Evolutionary conservation across 208 protist genomes (phyloP).

Genomic region (Trichomonas gallinae): DNA sequence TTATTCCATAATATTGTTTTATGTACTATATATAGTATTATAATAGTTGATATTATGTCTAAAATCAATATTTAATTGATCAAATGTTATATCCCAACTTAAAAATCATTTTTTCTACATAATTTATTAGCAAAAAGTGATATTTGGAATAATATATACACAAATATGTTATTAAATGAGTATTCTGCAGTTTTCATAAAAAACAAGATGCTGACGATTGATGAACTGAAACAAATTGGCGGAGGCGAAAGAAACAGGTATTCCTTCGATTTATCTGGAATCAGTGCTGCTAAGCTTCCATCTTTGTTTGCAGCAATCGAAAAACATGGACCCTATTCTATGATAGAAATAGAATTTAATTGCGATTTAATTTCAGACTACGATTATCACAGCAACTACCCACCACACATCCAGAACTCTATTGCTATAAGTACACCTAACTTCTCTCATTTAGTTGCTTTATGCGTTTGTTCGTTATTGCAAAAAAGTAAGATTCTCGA

Average conservation of each 20-base stretch:
- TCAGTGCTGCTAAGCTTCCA: neutral
- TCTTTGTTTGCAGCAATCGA: neutral
- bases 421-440: neutral
- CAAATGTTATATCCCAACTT: too few relatives aligned
- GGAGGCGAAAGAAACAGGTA: neutral
- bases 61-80: too few relatives aligned
- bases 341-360: neutral
- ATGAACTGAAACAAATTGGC: neutral
- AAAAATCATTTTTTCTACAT: too few relatives aligned
- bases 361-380: neutral
- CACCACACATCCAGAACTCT: neutral
- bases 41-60: too few relatives aligned
- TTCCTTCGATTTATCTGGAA: neutral
- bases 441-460: neutral
- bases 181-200: too few relatives aligned
- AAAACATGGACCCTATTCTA: neutral
- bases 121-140: too few relatives aligned
- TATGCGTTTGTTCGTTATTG: neutral
- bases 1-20: too few relatives aligned
- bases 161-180: too few relatives aligned
- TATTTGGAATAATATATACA: too few relatives aligned
- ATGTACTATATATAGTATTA: too few relatives aligned
- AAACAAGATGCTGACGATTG: neutral
- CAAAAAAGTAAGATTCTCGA: neutral
- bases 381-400: neutral